Base-by-base conservation (phyloP, 2,329 filamentous ascomycete genomes). In the Hirsutella rhossiliensis region DNA sequence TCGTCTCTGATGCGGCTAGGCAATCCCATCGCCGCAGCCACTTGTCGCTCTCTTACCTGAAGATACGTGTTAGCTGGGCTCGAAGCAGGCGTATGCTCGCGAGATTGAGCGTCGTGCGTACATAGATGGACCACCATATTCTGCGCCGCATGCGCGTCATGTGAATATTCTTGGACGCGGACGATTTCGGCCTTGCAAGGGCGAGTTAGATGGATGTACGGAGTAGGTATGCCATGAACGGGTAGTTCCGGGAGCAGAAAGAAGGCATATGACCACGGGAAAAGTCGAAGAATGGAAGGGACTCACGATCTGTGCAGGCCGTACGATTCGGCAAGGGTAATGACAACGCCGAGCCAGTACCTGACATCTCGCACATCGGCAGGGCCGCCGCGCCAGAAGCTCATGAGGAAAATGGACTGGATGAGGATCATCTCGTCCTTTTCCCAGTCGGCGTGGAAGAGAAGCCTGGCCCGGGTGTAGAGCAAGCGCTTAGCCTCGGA, bases 121-220 rank as follows among this genome's bases (percentile, higher is more conserved):
- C 62, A 43, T 75, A 75, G 8, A 75, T 64, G 6, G 70, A 69
- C 72, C 72, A 75, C 70, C 72, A 76, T 7, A 75, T 66, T 5
- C 71, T 54, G 45, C 68, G 64, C 50, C 68, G 65, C 30, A 73
- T 48, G 3, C 54, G 52, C 1, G 56, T 54, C 11, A 49, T 45
- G 29, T 57, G 54, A 6, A 53, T 50, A 11, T 54, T 54, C 42
- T 55, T 58, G 0, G 52, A 53, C 13, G 52, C 52, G 17, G 50
- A 23, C 19, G 42, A 59, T 18, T 46, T 58, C 57, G 57, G 52
- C 15, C 53, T 58, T 19, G 3, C 11, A 13, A 34, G n/a, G 5
- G 6, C 2, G 13, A 6, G 20, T 36, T 15, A 30, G 19, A 38
- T 8, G 23, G 17, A 11, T 36, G 44, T 15, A 20, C n/a, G n/a